Evolutionary conservation across 371 early-diverging fungal species (phyloP).

Genomic region (Mucor velutinosus): DNA sequence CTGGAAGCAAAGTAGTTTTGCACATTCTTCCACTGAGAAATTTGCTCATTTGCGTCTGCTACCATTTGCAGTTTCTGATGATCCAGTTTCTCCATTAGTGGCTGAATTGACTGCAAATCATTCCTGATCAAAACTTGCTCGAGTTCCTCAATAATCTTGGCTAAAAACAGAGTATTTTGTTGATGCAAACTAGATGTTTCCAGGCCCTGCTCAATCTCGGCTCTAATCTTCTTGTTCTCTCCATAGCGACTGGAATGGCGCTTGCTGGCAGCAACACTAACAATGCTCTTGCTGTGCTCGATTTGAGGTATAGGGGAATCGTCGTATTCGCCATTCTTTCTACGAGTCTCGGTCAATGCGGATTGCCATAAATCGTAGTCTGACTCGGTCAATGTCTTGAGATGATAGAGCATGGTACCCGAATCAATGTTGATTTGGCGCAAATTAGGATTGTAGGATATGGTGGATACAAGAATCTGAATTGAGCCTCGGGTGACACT

Average conservation of each 20-base stretch:
- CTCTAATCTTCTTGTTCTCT: constrained; percentile 11
- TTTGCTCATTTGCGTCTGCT: constrained; percentile 14
- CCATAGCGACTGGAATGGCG: constrained; percentile 4
- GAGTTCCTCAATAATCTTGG: constrained; percentile 1
- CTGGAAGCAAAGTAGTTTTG: constrained; percentile 9
- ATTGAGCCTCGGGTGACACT: constrained; percentile 79
- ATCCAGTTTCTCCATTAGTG: constrained; percentile 6
- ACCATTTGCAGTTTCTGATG: constrained; percentile 7
- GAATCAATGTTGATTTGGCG: constrained; percentile 85
- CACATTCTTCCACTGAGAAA: constrained; percentile 20
- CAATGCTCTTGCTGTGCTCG: constrained; percentile 3
- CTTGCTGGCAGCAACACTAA: constrained; percentile 8
- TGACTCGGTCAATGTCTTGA: constrained; percentile 70
- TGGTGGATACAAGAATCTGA: constrained; percentile 68
- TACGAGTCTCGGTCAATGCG: constrained; percentile 38
- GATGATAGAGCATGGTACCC: constrained; percentile 78
- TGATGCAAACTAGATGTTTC: constrained; percentile 11
- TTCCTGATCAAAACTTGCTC: neutral
- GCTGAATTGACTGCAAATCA: neutral
- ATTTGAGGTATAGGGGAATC: neutral
- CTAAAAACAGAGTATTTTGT: neutral
- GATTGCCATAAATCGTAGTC: constrained; percentile 74
- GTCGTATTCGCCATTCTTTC: constrained; percentile 6
- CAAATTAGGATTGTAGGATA: constrained; percentile 68
- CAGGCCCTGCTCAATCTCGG: constrained; percentile 26